A percentile compares a stretch with the other conserved stretches of the same genome.
Evolutionary conservation across 2,329 filamentous ascomycete genomes (phyloP).

Genomic region (Botrytis squamosa): DNA sequence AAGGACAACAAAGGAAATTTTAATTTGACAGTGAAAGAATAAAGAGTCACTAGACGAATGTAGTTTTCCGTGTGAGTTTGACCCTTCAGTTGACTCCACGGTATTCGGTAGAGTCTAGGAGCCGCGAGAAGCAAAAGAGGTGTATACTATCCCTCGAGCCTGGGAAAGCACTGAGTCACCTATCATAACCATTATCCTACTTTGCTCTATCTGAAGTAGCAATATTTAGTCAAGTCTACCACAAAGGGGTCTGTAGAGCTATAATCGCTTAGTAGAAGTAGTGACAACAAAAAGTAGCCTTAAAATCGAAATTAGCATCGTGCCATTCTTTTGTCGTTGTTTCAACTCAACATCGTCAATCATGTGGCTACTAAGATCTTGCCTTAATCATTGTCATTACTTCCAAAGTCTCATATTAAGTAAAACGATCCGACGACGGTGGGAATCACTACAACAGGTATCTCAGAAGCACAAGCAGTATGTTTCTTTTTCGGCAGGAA

Average conservation of each 20-base stretch:
- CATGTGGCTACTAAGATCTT: neutral
- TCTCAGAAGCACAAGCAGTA: neutral
- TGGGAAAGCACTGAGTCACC: too few relatives aligned
- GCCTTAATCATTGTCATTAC: too few relatives aligned
- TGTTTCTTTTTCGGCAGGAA: neutral
- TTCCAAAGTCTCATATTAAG: too few relatives aligned
- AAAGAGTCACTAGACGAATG: neutral
- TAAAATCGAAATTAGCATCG: neutral
- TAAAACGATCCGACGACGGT: fast-evolving
- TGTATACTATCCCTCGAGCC: neutral
- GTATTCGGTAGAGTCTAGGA: neutral
- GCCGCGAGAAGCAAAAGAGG: neutral
- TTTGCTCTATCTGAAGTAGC: too few relatives aligned
- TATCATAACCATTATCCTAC: neutral
- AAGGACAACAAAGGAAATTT: neutral
- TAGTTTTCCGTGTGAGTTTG: neutral
- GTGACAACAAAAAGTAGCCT: neutral
- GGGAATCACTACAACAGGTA: neutral
- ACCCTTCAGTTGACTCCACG: neutral
- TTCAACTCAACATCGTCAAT: neutral
- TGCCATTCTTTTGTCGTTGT: neutral
- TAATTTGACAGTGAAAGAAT: neutral
- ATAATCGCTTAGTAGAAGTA: neutral
- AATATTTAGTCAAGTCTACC: neutral
- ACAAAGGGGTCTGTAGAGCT: neutral